Base-by-base conservation (phyloP, 1,284 basidiomycete genomes). In the Sphagnurus paluster region DNA sequence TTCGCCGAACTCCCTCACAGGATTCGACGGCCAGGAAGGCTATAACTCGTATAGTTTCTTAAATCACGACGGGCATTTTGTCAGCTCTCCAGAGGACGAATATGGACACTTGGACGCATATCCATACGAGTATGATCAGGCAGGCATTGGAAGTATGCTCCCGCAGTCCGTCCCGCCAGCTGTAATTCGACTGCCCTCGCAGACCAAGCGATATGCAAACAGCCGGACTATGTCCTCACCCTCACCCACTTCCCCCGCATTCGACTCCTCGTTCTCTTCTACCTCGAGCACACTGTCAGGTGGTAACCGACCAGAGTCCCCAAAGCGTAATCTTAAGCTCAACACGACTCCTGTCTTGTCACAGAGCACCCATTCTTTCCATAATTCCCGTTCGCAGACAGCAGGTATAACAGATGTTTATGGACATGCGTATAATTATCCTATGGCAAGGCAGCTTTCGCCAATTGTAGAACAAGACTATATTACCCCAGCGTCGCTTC, bases 391-490 rank as follows among this genome's bases (percentile, higher is more conserved):
- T 49, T 39, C 60, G 56, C 40, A 43, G 35, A 46, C 41, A 6
- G 26, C 41, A 3, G 48, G 35, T 35, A 26, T 24, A 10, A 62
- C 61, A 4, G 63, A 68, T 35, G 62, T 65, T 5, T 73, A 68
- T 56, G 68, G 61, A 16, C 59, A 60, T 42, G 63, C 64, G 6
- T 66, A 66, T 42, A 58, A 60, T 45, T 65, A 69, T 46, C 67
- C 69, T 1, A 50, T 65, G 19, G 64, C 59, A 23, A 71, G 74
- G 48, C 77, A 72, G 25, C 70, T 80, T 25, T 80, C 78, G 2
- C 78, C 77, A 0, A 80, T 80, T 34, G 68, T 66, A 2, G 77
- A 80, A 55, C 72, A 76, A 51, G 77, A 80, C 46, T 80, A 80
- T 51, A 54, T 76, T 36, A 78, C 78, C 2, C 78, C 78, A 0